Conservation (phyloP, 1,284 basidiomycete genomes). For the Pseudozyma pruni region DNA sequence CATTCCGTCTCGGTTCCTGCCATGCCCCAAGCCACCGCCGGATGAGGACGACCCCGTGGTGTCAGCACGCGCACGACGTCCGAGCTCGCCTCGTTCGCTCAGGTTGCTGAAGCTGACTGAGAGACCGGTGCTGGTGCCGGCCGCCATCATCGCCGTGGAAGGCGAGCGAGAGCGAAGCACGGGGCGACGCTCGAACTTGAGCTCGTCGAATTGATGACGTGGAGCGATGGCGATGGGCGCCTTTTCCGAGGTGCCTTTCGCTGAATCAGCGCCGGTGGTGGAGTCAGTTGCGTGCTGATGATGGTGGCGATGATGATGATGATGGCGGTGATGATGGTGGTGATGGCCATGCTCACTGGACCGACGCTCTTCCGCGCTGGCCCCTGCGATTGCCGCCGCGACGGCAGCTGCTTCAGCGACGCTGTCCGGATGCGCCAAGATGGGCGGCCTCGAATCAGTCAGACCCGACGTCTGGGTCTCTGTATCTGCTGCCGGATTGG, state of each 20-base stretch:
- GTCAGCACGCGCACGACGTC: slow-evolving; percentile 31
- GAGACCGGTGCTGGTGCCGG: slow-evolving; percentile 16
- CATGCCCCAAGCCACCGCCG: slow-evolving; percentile 4
- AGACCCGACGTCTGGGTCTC: slow-evolving; percentile 11
- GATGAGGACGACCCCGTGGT: slow-evolving; percentile 24
- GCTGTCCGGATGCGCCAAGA: slow-evolving; percentile 23
- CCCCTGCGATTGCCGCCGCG: slow-evolving; percentile 21
- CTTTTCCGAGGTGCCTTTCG: neutral
- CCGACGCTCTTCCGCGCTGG: neutral
- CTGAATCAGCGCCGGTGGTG: neutral
- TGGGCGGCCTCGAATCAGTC: slow-evolving; percentile 20
- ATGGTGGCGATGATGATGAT: slow-evolving; percentile 25
- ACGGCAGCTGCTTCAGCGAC: slow-evolving; percentile 22
- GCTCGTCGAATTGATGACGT: slow-evolving; percentile 20
- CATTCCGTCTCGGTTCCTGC: slow-evolving; percentile 18
- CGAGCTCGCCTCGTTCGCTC: slow-evolving; percentile 18
- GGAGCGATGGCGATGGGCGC: slow-evolving; percentile 16
- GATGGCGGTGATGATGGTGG: slow-evolving; percentile 15
- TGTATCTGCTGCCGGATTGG: neutral
- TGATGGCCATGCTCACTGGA: slow-evolving; percentile 12
- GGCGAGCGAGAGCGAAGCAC: slow-evolving; percentile 57
- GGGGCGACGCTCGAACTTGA: slow-evolving; percentile 56
- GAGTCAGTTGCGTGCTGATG: slow-evolving; percentile 13
- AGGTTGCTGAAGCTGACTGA: slow-evolving; percentile 49
- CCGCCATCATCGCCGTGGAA: slow-evolving; percentile 18